Conservation (phyloP, 176 grass and related monocot species). For the Oryza nivara region DNA sequence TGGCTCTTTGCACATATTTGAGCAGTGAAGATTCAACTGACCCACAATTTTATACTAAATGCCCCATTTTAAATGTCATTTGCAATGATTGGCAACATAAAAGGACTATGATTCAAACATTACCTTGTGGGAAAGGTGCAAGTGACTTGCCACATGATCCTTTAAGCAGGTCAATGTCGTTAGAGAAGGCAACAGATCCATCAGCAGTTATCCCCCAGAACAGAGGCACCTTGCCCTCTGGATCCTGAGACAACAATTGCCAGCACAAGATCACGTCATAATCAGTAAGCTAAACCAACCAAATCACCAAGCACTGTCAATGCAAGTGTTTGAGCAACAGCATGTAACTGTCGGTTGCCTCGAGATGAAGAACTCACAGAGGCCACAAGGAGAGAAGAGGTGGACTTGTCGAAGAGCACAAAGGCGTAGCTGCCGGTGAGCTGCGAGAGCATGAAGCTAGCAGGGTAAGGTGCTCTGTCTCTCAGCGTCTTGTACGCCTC, state of each 20-base stretch:
- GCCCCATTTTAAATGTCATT: background rate
- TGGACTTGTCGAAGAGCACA: conserved; percentile 92
- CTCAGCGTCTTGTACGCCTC: conserved; percentile 86
- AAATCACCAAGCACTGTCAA: background rate
- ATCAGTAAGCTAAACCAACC: background rate
- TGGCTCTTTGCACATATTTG: background rate
- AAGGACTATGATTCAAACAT: background rate
- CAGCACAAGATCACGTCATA: background rate
- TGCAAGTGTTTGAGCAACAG: background rate
- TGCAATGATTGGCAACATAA: background rate
- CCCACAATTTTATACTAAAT: background rate
- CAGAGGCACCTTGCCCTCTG: conserved; percentile 75
- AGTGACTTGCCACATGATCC: conserved; percentile 96
- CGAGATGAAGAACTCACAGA: conserved; percentile 46
- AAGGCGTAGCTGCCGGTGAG: conserved; percentile 78
- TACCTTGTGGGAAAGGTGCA: conserved; percentile 90
- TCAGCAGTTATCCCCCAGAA: conserved; percentile 91
- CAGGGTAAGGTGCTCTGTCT: conserved; percentile 79
- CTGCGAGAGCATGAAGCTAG: conserved; percentile 85
- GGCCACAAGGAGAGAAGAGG: conserved; percentile 74
- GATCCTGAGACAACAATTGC: conserved; percentile 33
- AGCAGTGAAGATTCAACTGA: background rate
- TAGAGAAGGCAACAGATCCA: conserved; percentile 76
- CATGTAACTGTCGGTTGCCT: background rate
- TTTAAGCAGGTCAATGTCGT: conserved; percentile 82